Evolutionary conservation across 768 basidiomycete genomes (phyloP).

Genomic region (Tylopilus vinaceipallidus): DNA sequence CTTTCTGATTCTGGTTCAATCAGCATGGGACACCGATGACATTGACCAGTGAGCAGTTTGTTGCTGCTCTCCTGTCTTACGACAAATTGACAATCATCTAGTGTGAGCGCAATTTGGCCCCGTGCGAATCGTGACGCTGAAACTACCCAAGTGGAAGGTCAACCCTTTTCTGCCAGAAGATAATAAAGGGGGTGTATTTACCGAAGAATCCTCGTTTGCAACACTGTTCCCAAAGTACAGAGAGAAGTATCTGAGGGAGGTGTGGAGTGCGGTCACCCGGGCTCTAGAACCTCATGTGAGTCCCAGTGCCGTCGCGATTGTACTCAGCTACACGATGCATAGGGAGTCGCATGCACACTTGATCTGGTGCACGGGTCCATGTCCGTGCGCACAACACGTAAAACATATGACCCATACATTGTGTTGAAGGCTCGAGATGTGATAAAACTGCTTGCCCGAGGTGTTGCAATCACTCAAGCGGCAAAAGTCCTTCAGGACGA

Average conservation of each 20-base stretch:
- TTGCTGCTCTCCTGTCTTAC: background rate
- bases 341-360: constrained; percentile 90
- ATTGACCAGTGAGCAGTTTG: constrained; percentile 86
- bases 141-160: constrained; percentile 72
- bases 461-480: constrained; percentile 82
- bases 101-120: constrained; percentile 38
- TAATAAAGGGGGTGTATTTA: constrained; percentile 80
- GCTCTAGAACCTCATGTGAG: constrained; percentile 77
- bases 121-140: constrained; percentile 11
- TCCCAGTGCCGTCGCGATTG: constrained; percentile 16
- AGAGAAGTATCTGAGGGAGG: constrained; percentile 93
- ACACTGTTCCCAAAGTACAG: constrained; percentile 98
- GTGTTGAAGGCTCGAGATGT: constrained; percentile 95
- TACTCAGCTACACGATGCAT: constrained; percentile 3
- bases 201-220: constrained; percentile 96
- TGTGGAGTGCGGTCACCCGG: constrained; percentile 88
- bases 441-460: constrained; percentile 91
- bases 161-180: constrained; percentile 73
- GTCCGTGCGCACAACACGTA: constrained; percentile 95
- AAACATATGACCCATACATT: constrained; percentile 96
- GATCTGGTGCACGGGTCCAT: constrained; percentile 96
- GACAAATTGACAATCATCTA: constrained; percentile 20
- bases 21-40: constrained; percentile 99
- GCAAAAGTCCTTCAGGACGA: constrained; percentile 88
- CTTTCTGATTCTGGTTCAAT: constrained; percentile 19